Base-by-base conservation (phyloP, 1,284 basidiomycete genomes). In the Ustilago loliicola region DNA sequence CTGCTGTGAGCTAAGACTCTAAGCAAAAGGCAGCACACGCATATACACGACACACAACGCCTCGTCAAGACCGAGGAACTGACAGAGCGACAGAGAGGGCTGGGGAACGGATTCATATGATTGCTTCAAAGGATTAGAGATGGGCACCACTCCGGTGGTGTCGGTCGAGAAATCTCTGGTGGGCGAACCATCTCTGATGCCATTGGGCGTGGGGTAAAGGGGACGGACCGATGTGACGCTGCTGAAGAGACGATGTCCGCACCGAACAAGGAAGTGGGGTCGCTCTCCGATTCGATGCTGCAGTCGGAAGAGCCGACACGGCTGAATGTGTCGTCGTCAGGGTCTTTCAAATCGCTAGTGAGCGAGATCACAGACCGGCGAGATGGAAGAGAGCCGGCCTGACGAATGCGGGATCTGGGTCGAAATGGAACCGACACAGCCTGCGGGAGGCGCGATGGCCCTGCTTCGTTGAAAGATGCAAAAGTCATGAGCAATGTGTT, bases 181-280 rank as follows among this genome's bases (percentile, higher is more conserved):
- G 74, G 74, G n/a, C 74, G 69, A 25, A 77, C 74, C 74, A 77
- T 77, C 69, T 77, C 69, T 72, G 74, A 77, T 51, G 69, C 61
- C 66, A 77, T 52, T 1, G 61, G 23, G 27, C 66, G 71, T 3
- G 65, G 57, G 32, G 52, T 57, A 54, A 65, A 47, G 54, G 54
- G 61, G 17, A 68, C 23, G 13, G 19, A 64, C 30, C 71, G 61
- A 47, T 57, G 58, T n/a, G 57, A 64, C 7, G 53, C 50, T 21
- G 58, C 66, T 17, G 57, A 40, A 7, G 48, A 27, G 23, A 48
- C 11, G 5, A 47, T 47, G 30, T 48, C 48, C 3, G 40, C 25
- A 40, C 66, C 61, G 10, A 61, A 59, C 40, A 57, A 45, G n/a
- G 4, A 53, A 19, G 58, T 45, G 4, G 47, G n/a, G 10, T 73